Conservation (phyloP, 2,329 filamentous ascomycete species). For the Fusarium veterinarium region DNA sequence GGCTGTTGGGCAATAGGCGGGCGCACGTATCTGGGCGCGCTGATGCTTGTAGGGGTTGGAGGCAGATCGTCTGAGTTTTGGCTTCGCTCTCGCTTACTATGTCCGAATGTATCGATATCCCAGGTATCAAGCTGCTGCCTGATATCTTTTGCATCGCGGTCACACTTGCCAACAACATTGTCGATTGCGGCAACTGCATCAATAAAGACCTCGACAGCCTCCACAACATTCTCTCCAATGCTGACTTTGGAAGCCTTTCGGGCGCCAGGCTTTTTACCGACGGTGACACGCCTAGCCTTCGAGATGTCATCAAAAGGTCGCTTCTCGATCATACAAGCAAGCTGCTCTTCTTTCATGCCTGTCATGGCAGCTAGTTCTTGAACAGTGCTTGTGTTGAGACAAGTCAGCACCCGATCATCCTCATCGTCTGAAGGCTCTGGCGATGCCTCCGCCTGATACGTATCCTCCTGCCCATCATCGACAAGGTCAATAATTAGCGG, state of each 20-base stretch:
- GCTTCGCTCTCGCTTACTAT: constrained; percentile 49
- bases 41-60: constrained; percentile 56
- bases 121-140: constrained; percentile 60
- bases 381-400: constrained; percentile 82
- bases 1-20: constrained; percentile 73
- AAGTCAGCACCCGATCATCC: constrained; percentile 71
- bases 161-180: constrained; percentile 80
- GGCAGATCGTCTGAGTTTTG: constrained; percentile 52
- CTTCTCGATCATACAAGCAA: constrained; percentile 75
- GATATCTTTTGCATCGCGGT: constrained; percentile 72
- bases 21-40: constrained; percentile 49
- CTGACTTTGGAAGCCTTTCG: constrained; percentile 59
- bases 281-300: constrained; percentile 73
- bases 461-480: constrained; percentile 57
- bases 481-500: constrained; percentile 51
- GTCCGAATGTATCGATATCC: constrained; percentile 62
- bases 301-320: constrained; percentile 78
- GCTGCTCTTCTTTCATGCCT: constrained; percentile 75
- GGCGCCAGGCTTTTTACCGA: constrained; percentile 60
- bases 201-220: constrained; percentile 75
- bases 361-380: constrained; percentile 86
- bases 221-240: constrained; percentile 65
- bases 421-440: constrained; percentile 47
- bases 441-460: constrained; percentile 52
- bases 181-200: constrained; percentile 86